Conservation (phyloP, 108 stramenopile genomes). For the Nitzschia putrida region DNA sequence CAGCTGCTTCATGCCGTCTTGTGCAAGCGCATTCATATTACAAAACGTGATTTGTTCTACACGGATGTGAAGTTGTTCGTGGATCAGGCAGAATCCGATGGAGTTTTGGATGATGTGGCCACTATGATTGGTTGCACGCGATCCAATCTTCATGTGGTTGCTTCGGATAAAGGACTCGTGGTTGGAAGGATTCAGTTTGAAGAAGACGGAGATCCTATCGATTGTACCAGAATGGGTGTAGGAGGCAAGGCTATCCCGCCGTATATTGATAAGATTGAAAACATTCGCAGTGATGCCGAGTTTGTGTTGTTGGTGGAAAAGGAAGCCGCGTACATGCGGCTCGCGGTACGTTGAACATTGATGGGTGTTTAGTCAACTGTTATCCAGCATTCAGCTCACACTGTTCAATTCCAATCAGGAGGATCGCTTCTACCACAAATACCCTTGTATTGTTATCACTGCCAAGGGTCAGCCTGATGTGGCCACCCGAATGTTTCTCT, state of each 20-base stretch:
- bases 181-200: conserved; percentile 88
- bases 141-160: conserved; percentile 94
- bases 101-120: conserved; percentile 94
- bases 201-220: conserved; percentile 96
- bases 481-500: conserved; percentile 85
- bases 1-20: conserved; percentile 93
- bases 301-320: conserved; percentile 97
- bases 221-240: conserved; percentile 93
- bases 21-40: conserved; percentile 93
- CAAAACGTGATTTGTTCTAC: conserved; percentile 98
- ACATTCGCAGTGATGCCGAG: conserved; percentile 91
- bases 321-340: conserved; percentile 98
- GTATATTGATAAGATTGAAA: conserved; percentile 95
- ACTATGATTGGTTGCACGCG: conserved; percentile 97
- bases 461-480: conserved; percentile 98
- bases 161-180: conserved; percentile 96
- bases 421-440: conserved; percentile 95
- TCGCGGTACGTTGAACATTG: conserved; percentile 63
- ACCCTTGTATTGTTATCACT: conserved; percentile 97
- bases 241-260: conserved; percentile 98
- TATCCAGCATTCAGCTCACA: background rate
- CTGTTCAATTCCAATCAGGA: conserved; percentile 41
- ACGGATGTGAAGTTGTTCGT: conserved; percentile 98
- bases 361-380: background rate
- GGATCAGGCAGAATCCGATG: conserved; percentile 91